Evolutionary conservation across 2,329 filamentous ascomycete species (phyloP).

Genomic region (Fusarium phyllophilum): DNA sequence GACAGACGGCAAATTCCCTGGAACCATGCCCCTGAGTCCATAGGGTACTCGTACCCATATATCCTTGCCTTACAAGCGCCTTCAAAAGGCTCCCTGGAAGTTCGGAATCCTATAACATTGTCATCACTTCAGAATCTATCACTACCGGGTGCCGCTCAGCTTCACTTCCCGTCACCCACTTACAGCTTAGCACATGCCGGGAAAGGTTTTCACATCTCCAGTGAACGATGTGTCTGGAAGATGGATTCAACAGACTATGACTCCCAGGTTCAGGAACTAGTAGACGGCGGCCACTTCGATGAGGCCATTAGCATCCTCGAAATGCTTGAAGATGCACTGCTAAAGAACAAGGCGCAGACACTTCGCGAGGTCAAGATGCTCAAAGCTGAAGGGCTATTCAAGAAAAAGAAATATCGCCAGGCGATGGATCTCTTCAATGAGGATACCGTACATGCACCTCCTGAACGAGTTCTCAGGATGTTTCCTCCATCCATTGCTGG

Average conservation of each 20-base stretch:
- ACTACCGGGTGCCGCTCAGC: conserved; percentile 81
- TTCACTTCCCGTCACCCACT: conserved; percentile 93
- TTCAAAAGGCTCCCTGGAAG: conserved; percentile 85
- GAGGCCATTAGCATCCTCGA: conserved; percentile 90
- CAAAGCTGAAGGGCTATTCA: conserved; percentile 88
- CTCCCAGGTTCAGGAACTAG: conserved; percentile 84
- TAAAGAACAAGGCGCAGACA: conserved; percentile 82
- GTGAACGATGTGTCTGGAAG: conserved; percentile 92
- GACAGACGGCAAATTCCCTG: conserved; percentile 93
- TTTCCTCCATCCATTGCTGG: conserved; percentile 89
- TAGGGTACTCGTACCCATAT: conserved; percentile 98
- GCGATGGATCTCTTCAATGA: conserved; percentile 88
- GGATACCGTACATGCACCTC: conserved; percentile 87
- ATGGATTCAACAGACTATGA: conserved; percentile 96
- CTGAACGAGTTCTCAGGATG: conserved; percentile 84
- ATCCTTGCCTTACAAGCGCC: conserved; percentile 86
- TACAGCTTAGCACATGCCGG: conserved; percentile 95
- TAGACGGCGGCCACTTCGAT: conserved; percentile 79
- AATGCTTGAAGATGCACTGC: conserved; percentile 91
- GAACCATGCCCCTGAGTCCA: conserved; percentile 85
- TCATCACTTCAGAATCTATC: conserved; percentile 88
- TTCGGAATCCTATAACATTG: conserved; percentile 91
- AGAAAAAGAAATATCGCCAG: conserved; percentile 82
- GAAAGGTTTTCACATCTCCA: conserved; percentile 94
- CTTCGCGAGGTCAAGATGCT: conserved; percentile 88